Base-by-base conservation (phyloP, 2,329 filamentous ascomycete species). In the Hypoxylon sp. region DNA sequence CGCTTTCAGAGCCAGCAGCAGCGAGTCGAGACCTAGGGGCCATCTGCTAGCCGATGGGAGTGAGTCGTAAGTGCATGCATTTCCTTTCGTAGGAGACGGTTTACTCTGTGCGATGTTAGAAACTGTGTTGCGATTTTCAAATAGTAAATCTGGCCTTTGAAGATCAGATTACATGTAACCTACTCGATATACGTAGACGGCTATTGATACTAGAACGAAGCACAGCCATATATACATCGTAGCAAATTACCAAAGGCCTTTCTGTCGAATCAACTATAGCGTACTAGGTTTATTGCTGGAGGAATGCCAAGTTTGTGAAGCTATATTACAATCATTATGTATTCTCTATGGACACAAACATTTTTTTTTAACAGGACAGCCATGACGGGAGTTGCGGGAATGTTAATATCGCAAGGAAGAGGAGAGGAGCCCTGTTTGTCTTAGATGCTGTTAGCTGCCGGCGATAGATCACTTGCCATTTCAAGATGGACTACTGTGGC, bases 1-100 rank as follows among this genome's bases (percentile, higher is more conserved):
- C 30, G 67, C 63, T 21, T 60, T 60, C 56, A 67, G 49, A 2
- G 60, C 67, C 52, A 62, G 34, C 21, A 45, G 9, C 28, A 69
- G 30, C 41, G 61, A 53, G 38, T 69, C 67, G 34, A 69, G 53
- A 4, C 67, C 67, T 2, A 69, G 45, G 9, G 60, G 67, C 67
- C 67, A 69, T 48, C 48, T 60, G 28, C 59, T 63, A 11, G 67
- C 67, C 7, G 23, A 41, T 10, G 63, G 51, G 7, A 67, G 58
- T 0, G 67, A 63, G 28, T 67, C 38, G 46, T 51, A 30, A 2
- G 36, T 23, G 11, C 21, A 55, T 50, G 30, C 51, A 28, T 67
- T 34, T 28, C 32, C 51, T 32, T 52, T 58, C 23, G 28, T 11
- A 21, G 43, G 9, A 19, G 23, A 21, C 6, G 32, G 17, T 13